Conservation (phyloP, 2,329 filamentous ascomycete species). For the Cryphonectria parasitica region DNA sequence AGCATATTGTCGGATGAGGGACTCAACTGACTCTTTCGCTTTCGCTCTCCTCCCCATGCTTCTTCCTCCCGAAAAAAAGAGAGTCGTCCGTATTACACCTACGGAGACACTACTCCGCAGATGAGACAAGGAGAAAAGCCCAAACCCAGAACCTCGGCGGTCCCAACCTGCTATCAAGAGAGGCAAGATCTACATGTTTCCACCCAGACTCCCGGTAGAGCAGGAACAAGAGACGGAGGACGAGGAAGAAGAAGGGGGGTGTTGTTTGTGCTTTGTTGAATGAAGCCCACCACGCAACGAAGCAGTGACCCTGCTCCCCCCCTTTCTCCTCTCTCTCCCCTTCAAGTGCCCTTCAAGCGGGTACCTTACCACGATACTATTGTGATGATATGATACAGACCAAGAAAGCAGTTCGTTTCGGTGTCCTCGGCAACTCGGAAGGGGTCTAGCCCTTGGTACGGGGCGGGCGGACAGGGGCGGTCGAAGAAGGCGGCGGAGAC, state of each 20-base stretch:
- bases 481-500: background rate
- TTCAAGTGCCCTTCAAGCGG: background rate
- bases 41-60: background rate
- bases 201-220: background rate
- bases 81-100: background rate
- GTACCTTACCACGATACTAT: background rate
- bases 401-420: background rate
- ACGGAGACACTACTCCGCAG: conserved; percentile 3
- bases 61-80: background rate
- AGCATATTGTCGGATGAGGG: background rate
- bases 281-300: background rate
- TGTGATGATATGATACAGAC: background rate
- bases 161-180: background rate
- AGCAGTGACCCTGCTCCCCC: background rate
- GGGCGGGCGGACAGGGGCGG: background rate
- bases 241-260: background rate
- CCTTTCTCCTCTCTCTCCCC: no score
- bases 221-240: background rate
- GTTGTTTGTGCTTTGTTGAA: background rate
- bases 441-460: background rate
- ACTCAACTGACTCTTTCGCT: background rate
- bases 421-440: background rate
- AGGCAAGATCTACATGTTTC: background rate
- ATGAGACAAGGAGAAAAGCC: background rate
- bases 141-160: background rate